These are phyloP conservation scores for Thielaviopsis punctulata DNA, from an alignment of 2,329 filamentous ascomycete genomes.

Conservation along the genomic window DNA sequence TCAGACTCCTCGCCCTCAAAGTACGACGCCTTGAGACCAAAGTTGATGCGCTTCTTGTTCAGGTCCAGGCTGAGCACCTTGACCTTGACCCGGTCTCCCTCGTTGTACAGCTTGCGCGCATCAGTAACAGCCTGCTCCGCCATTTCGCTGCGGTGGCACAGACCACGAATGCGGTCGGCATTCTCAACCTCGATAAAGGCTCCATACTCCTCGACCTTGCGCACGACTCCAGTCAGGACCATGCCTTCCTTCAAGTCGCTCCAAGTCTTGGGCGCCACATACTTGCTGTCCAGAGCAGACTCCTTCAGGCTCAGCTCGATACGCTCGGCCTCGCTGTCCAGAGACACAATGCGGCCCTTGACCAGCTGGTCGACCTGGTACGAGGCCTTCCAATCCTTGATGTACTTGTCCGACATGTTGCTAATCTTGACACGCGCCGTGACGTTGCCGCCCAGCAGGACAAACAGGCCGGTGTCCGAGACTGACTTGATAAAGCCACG, in stretches of 20 bases:
- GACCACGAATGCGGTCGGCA: slow-evolving; percentile 73
- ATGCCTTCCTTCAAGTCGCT: slow-evolving; percentile 66
- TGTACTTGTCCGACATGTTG: slow-evolving; percentile 74
- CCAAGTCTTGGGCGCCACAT: slow-evolving; percentile 54
- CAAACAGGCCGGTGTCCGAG: slow-evolving; percentile 74
- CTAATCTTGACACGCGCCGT: slow-evolving; percentile 71
- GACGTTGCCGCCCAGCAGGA: slow-evolving; percentile 64
- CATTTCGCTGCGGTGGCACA: slow-evolving; percentile 87
- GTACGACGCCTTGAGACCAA: slow-evolving; percentile 85
- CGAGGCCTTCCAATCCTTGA: slow-evolving; percentile 89
- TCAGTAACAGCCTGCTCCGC: slow-evolving; percentile 69
- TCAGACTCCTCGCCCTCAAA: slow-evolving; percentile 46
- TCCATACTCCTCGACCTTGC: slow-evolving; percentile 88
- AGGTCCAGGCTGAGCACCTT: slow-evolving; percentile 64
- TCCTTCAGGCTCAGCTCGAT: slow-evolving; percentile 76
- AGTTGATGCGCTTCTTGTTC: slow-evolving; percentile 62
- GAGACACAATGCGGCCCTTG: slow-evolving; percentile 61
- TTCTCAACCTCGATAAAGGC: slow-evolving; percentile 85
- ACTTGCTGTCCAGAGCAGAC: slow-evolving; percentile 66
- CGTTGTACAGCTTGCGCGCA: slow-evolving; percentile 75
- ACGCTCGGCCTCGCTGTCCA: slow-evolving; percentile 51
- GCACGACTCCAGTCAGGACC: slow-evolving; percentile 72
- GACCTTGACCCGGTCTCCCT: slow-evolving; percentile 87
- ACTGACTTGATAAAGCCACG: slow-evolving; percentile 88
- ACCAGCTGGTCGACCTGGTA: slow-evolving; percentile 85